These are phyloP conservation scores for Fusarium sp. DNA, from an alignment of 2,329 filamentous ascomycete genomes.

Conservation along the genomic window DNA sequence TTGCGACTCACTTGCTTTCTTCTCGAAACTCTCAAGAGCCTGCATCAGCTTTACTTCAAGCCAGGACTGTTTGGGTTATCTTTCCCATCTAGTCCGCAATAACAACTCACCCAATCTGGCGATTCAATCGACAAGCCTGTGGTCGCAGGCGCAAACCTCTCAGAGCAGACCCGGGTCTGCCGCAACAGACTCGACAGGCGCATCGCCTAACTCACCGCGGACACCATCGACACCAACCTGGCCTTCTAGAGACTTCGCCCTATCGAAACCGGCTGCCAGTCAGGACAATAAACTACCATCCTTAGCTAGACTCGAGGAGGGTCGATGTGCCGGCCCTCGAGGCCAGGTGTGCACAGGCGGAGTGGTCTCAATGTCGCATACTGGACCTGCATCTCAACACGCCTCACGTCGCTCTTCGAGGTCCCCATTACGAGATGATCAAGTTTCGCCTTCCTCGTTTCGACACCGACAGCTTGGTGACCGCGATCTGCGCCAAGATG, in stretches of 20 bases:
- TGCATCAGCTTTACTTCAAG: constrained; percentile 22
- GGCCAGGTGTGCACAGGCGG: constrained; percentile 67
- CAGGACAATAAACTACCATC: constrained; percentile 42
- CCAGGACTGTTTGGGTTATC: constrained; percentile 55
- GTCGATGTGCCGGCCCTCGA: constrained; percentile 71
- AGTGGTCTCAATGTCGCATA: constrained; percentile 75
- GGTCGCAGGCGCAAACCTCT: constrained; percentile 52
- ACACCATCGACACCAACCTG: constrained; percentile 55
- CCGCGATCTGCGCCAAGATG: constrained; percentile 45
- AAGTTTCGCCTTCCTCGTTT: constrained; percentile 44
- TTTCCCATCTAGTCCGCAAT: constrained; percentile 52
- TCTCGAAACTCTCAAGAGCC: constrained; percentile 14
- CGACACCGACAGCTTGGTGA: constrained; percentile 40
- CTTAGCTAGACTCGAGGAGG: constrained; percentile 44
- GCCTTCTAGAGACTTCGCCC: constrained; percentile 41
- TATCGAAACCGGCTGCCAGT: constrained; percentile 39
- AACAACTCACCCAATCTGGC: constrained; percentile 52
- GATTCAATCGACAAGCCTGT: constrained; percentile 51
- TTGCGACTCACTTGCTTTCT: constrained; percentile 13
- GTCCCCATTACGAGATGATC: constrained; percentile 58
- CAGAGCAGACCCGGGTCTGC: constrained; percentile 52
- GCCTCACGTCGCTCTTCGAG: constrained; percentile 64
- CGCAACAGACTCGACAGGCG: constrained; percentile 52
- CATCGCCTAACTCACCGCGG: constrained; percentile 53
- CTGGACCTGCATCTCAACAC: constrained; percentile 68